Evolutionary conservation across 306 rosid genomes (phyloP).

Genomic region (Potentilla sterilis): DNA sequence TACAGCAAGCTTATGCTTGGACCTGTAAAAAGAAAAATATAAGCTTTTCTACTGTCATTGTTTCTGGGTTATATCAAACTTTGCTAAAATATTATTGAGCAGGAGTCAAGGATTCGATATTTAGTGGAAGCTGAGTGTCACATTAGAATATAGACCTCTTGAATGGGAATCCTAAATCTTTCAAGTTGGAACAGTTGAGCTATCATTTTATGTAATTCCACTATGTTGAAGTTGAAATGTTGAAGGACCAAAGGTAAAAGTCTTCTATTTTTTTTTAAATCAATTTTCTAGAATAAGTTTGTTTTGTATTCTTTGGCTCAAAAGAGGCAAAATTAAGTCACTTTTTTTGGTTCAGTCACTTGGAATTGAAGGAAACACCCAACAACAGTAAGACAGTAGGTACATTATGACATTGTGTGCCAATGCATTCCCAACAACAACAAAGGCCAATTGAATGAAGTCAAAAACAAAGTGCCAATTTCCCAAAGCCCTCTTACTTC

Average conservation of each 20-base stretch:
- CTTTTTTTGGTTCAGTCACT: too few relatives aligned
- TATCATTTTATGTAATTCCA: constrained; percentile 11
- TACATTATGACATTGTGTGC: background rate
- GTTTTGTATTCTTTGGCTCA: constrained; percentile 9
- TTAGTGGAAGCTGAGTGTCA: constrained; percentile 6
- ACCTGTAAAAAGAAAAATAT: too few relatives aligned
- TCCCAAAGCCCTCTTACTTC: constrained; percentile 15
- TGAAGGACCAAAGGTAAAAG: constrained; percentile 24
- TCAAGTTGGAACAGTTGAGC: background rate
- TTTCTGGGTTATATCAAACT: background rate
- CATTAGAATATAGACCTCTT: background rate
- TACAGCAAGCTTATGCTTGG: too few relatives aligned
- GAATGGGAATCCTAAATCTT: background rate
- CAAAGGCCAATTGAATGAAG: constrained; percentile 11
- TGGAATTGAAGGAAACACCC: background rate
- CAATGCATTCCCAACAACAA: constrained; percentile 18
- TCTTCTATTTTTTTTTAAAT: constrained; percentile 1
- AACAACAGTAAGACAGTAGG: background rate
- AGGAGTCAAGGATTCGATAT: background rate
- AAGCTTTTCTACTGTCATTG: background rate
- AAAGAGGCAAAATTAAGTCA: constrained; percentile 13
- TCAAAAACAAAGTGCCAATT: constrained; percentile 10
- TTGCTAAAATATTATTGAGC: background rate
- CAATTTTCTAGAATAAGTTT: background rate
- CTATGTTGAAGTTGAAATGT: constrained; percentile 11